A percentile compares a stretch with the other conserved stretches of the same genome.
phyloP scores from a whole-genome alignment of 306 rosid genomes.

The Trifolium repens region DNA sequence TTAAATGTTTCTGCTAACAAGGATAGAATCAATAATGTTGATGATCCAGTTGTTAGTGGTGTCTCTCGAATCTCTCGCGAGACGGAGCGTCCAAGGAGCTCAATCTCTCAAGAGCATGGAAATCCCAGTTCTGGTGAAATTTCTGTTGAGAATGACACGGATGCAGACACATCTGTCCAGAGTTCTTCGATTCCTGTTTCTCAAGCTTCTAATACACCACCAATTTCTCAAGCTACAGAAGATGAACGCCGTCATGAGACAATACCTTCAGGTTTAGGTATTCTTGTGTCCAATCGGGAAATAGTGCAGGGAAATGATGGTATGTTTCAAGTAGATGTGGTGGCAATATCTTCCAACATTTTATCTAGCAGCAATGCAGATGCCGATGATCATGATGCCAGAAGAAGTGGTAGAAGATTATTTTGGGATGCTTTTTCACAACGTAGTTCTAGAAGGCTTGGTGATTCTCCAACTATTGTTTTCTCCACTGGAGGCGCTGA shows the following conservation, averaged over 20 bases:
- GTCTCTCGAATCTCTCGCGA: conserved; percentile 54
- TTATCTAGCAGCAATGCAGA: conserved; percentile 61
- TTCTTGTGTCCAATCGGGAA: conserved; percentile 79
- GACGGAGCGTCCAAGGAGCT: conserved; percentile 58
- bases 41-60: conserved; percentile 60
- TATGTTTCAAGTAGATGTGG: conserved; percentile 80
- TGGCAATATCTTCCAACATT: conserved; percentile 77
- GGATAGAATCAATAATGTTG: conserved; percentile 64
- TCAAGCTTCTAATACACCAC: conserved; percentile 59
- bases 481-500: conserved; percentile 69
- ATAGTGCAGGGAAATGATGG: conserved; percentile 60
- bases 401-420: conserved; percentile 84
- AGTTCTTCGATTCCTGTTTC: conserved; percentile 51
- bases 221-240: conserved; percentile 55
- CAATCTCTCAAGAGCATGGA: conserved; percentile 55
- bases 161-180: conserved; percentile 39
- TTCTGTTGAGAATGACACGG: conserved; percentile 54
- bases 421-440: conserved; percentile 92
- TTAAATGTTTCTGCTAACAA: conserved; percentile 73
- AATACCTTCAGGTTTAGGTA: conserved; percentile 73
- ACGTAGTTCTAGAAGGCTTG: conserved; percentile 80
- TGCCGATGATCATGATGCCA: conserved; percentile 60
- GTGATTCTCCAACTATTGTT: conserved; percentile 75
- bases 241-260: conserved; percentile 60
- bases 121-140: conserved; percentile 46